Base-by-base conservation (phyloP, 495 filamentous ascomycete species). In the Pseudotulostoma volvatum region DNA sequence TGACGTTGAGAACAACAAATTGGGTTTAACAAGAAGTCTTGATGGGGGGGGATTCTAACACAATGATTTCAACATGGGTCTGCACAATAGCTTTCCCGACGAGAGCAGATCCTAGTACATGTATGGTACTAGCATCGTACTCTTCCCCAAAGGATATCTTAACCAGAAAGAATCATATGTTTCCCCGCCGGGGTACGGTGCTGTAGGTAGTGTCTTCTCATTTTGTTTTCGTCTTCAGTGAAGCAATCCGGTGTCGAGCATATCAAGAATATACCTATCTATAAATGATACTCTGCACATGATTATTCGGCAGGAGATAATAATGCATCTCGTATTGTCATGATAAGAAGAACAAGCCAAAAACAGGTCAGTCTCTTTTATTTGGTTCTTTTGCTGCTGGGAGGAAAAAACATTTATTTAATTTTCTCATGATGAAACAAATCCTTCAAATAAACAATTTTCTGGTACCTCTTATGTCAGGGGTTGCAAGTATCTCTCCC, bases 391-490 rank as follows among this genome's bases (percentile, higher is more conserved):
- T 28, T 25, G 18, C 18, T 42, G 39, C 32, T 30, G 32, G 44
- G 39, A 35, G 16, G 23, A 23, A 17, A 36, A 18, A 17, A 42
- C 38, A 30, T 34, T 46, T 43, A 15, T 18, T n/a, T n/a, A n/a
- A n/a, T n/a, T n/a, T n/a, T n/a, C n/a, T n/a, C n/a, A 55, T 61
- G 58, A 70, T 72, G 68, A 72, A 58, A 68, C 56, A 61, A 50
- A 50, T 36, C 52, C 46, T 50, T 54, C 53, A 48, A 56, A 53
- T 51, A 46, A 40, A 57, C 51, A 61, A 50, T 55, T 71, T 72
- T 74, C 70, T 74, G 70, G 68, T 73, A 74, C 70, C 70, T 74
- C 70, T 74, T 74, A 70, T 71, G 63, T 71, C 60, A 73, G 68
- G 55, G 52, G 46, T n/a, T n/a, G n/a, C n/a, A n/a, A n/a, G n/a